phyloP scores from a whole-genome alignment of 2,329 filamentous ascomycete species.

The Bertia moriformis region DNA sequence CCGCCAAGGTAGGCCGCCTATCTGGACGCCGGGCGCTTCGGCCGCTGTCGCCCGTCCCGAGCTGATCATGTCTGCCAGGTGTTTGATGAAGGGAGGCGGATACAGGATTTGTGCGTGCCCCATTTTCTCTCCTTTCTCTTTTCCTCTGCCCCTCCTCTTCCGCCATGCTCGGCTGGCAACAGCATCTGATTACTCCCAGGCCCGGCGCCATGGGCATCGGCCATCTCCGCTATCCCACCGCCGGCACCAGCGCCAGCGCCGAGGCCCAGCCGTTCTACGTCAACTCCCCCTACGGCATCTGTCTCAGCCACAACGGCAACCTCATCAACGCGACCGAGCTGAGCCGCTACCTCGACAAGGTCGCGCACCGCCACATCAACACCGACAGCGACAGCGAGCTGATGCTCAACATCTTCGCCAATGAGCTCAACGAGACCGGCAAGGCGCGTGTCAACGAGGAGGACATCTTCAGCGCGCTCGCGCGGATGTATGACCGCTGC shows the following conservation, averaged over 20 bases:
- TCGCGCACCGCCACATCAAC: slow-evolving; percentile 30
- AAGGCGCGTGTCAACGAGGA: slow-evolving; percentile 72
- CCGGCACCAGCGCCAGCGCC: slow-evolving; percentile 59
- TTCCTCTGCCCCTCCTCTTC: too few species aligned
- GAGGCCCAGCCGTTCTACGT: slow-evolving; percentile 67
- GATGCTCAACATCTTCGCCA: slow-evolving; percentile 66
- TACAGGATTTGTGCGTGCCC: background rate
- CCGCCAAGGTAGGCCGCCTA: slow-evolving; percentile 58
- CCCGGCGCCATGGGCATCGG: slow-evolving; percentile 62
- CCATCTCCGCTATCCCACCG: slow-evolving; percentile 60
- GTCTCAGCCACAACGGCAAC: slow-evolving; percentile 60
- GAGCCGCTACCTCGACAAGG: slow-evolving; percentile 29
- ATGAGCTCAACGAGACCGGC: slow-evolving; percentile 68
- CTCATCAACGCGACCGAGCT: slow-evolving; percentile 58
- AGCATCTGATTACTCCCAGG: slow-evolving; percentile 46
- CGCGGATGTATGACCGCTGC: slow-evolving; percentile 60
- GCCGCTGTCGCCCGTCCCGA: too few species aligned
- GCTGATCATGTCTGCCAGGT: background rate
- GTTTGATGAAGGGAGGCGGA: background rate
- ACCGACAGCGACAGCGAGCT: slow-evolving; percentile 63
- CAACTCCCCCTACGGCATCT: slow-evolving; percentile 60
- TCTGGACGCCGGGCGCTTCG: too few species aligned
- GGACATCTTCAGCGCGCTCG: slow-evolving; percentile 63
- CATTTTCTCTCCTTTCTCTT: too few species aligned
- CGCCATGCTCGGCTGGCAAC: too few species aligned